Evolutionary conservation across 305 asterid genomes (phyloP).

Genomic region (Solanum hybrid): DNA sequence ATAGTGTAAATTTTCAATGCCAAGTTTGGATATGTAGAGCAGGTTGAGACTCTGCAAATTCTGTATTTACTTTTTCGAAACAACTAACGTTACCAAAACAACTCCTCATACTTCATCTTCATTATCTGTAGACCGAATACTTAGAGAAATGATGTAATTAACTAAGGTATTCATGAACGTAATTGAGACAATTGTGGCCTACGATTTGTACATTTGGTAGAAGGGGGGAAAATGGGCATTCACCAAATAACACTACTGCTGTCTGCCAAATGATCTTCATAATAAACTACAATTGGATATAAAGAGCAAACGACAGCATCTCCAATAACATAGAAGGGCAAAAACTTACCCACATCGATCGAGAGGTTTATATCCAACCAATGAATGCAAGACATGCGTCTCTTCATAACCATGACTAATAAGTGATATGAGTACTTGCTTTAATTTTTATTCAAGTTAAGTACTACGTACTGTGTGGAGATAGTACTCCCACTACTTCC

Average conservation of each 20-base stretch:
- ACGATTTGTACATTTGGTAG: not conserved
- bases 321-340: not conserved
- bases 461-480: not conserved
- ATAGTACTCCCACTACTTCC: not conserved
- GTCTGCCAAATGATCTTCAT: not conserved
- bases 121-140: too few species aligned
- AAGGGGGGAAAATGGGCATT: not conserved
- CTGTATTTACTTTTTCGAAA: too few species aligned
- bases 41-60: too few species aligned
- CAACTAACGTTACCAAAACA: too few species aligned
- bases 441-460: too few species aligned
- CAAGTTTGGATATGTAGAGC: too few species aligned
- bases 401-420: not conserved
- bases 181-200: too few species aligned
- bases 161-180: too few species aligned
- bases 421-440: not conserved
- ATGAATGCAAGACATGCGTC: not conserved
- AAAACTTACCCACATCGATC: not conserved
- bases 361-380: not conserved
- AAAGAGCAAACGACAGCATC: not conserved
- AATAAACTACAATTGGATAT: not conserved
- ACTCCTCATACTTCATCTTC: too few species aligned
- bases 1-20: too few species aligned
- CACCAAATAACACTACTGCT: not conserved
- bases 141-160: too few species aligned